These are phyloP conservation scores for Fusarium longipes DNA, from an alignment of 2,329 filamentous ascomycete species.

Conservation along the genomic window DNA sequence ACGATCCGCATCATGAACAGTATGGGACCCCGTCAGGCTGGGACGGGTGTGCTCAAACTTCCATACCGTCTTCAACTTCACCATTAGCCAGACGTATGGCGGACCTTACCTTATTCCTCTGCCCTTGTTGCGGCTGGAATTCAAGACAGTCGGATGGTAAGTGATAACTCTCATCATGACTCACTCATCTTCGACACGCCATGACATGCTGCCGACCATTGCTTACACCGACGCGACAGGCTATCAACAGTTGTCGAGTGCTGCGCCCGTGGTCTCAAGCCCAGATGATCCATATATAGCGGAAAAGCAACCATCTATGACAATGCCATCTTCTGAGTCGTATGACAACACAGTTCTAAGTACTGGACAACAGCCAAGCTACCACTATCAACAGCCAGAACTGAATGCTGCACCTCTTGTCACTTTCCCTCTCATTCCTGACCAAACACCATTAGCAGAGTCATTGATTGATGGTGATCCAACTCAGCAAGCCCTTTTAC, in stretches of 20 bases:
- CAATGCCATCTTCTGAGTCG: conserved; percentile 31
- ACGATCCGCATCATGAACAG: conserved; percentile 40
- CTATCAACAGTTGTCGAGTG: conserved; percentile 50
- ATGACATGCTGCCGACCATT: neutral
- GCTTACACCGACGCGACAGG: conserved; percentile 45
- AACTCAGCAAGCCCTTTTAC: conserved; percentile 31
- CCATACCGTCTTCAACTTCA: conserved; percentile 41
- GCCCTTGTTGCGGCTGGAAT: conserved; percentile 49
- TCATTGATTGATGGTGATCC: conserved; percentile 28
- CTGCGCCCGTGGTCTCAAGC: conserved; percentile 45
- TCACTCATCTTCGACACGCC: neutral
- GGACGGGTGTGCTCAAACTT: conserved; percentile 36
- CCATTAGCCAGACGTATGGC: conserved; percentile 48
- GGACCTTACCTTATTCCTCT: conserved; percentile 46
- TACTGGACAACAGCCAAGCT: conserved; percentile 24
- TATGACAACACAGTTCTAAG: conserved; percentile 31
- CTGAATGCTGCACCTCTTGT: conserved; percentile 37
- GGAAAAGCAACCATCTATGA: conserved; percentile 45
- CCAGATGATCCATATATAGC: conserved; percentile 49
- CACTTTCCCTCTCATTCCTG: conserved; percentile 38
- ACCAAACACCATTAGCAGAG: conserved; percentile 31
- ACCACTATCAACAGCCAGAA: conserved; percentile 34
- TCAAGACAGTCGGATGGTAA: conserved; percentile 49
- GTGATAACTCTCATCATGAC: conserved; percentile 19
- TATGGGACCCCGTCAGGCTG: conserved; percentile 40